Evolutionary conservation across 2,329 filamentous ascomycete species (phyloP), one percentile per base, ranked within the genome.

Genomic region (Chrysoporthe cubensis): DNA sequence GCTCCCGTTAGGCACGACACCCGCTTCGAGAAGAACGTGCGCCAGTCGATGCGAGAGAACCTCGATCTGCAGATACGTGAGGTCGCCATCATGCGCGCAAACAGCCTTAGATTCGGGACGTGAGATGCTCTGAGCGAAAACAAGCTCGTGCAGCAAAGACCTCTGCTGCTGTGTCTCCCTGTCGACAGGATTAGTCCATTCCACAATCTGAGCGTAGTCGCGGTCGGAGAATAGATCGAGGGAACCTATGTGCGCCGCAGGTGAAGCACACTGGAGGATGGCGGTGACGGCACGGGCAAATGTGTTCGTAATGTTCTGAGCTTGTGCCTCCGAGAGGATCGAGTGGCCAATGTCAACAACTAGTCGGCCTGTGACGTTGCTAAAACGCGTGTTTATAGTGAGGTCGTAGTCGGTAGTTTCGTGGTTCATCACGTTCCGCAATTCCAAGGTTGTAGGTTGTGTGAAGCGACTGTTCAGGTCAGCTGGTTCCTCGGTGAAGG

Each of bases 211-310:
- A 4, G 83, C 79, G 69, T 84, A 83, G 71, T 89, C 87, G 9
- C 82, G 78, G 60, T 86, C 82, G 14, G 81, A 87, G 71, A 88
- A 87, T 3, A 87, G 78, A 73, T 87, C 83, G 37, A 84, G 75
- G 4, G 77, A 75, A 18, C 76, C 78, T 11, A 79, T 77, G 0
- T 82, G 80, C 3, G 76, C 74, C 2, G 68, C 63, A 11, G 68
- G 37, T 40, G 66, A 62, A 16, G 66, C 56, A 44, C 68, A 68
- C 59, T 79, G 76, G 14, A 88, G 70, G 1, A 87, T 80, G 21
- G 80, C 76, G 14, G 80, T 76, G 18, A 89, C 75, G 0, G 87
- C 82, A 34, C 82, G 80, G 50, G 85, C 84, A 57, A 89, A 87
- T 0, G 84, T 84, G 67, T 80, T 80, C 18, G 83, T 81, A 2